Evolutionary conservation across 768 basidiomycete species (phyloP).

Genomic region (Pleurotus salmoneostramineus): DNA sequence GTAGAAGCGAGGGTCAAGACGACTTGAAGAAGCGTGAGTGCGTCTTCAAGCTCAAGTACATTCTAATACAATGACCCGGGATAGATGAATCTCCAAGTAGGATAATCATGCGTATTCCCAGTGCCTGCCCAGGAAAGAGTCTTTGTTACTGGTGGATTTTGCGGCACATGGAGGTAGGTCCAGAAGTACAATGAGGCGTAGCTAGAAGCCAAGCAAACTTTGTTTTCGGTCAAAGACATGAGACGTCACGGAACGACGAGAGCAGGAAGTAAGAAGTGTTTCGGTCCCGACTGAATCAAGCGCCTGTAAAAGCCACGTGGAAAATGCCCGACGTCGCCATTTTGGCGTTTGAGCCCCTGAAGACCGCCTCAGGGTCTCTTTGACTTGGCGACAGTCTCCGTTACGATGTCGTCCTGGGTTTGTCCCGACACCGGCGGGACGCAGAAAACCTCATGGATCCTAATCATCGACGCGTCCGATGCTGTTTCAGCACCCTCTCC

Average conservation of each 20-base stretch:
- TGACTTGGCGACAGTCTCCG: too few relatives aligned
- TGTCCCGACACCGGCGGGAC: too few relatives aligned
- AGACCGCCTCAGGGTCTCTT: too few relatives aligned
- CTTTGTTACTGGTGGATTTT: background rate
- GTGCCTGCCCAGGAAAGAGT: background rate
- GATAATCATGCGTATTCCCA: background rate
- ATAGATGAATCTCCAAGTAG: background rate
- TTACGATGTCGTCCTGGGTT: too few relatives aligned
- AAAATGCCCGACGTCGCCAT: too few relatives aligned
- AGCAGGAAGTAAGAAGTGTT: background rate
- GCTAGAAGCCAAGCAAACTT: background rate
- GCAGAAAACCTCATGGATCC: background rate
- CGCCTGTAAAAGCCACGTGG: background rate
- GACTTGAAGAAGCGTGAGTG: background rate
- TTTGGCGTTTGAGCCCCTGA: too few relatives aligned
- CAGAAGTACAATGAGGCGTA: background rate
- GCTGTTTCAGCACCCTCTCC: background rate
- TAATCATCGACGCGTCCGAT: background rate
- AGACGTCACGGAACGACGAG: background rate
- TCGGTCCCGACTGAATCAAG: background rate
- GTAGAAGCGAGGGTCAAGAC: background rate
- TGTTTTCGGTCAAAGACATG: too few relatives aligned
- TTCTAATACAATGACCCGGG: background rate
- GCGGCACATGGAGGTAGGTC: background rate
- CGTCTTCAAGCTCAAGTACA: background rate